Evolutionary conservation across 1,284 basidiomycete species (phyloP), one percentile per base, ranked within the genome.

Genomic region (Amylostereum chailletii): DNA sequence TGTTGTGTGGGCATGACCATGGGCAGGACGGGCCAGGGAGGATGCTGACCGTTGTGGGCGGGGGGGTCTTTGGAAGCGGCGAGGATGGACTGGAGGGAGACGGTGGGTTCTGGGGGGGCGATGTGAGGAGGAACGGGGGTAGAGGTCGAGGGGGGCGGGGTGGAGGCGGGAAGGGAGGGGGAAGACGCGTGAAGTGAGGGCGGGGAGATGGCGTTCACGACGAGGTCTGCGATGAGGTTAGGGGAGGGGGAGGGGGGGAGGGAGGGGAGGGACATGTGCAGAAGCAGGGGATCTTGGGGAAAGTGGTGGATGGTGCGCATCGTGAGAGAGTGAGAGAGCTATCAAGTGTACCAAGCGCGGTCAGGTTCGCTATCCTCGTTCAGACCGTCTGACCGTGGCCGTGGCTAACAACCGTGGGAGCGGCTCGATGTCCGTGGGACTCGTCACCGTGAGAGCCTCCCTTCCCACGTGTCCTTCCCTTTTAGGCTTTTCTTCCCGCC

Each of bases 21-120:
- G 2, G n/a, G 42, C 19, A 47, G 43, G 10, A 56, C 60, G 32
- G 58, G 62, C 77, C 77, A 81, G 8, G 66, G 49, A 27, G 66
- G 59, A 34, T 66, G 62, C 45, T 70, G 66, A 50, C 71, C 69
- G 53, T 73, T 74, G 19, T 61, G 56, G 49, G 45, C 58, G 50
- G 48, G 50, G 32, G 62, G 60, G 1, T 59, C 51, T 32, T 71
- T 75, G 42, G 70, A 71, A 9, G 75, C 69, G 19, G 75, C 72
- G 50, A 83, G 66, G 55, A 83, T 77, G 40, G 82, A 79, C 55
- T 86, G 81, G 34, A 85, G 71, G 39, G 84, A 82, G 42, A 67
- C 75, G 70, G 70, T 74, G 53, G 71, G 77, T 61, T 74, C 77
- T 45, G 74, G 62, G 34, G 55, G 51, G 29, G 54, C 55, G 6